Conservation (phyloP, 106 monocot genomes). For the Ottelia alismoides region DNA sequence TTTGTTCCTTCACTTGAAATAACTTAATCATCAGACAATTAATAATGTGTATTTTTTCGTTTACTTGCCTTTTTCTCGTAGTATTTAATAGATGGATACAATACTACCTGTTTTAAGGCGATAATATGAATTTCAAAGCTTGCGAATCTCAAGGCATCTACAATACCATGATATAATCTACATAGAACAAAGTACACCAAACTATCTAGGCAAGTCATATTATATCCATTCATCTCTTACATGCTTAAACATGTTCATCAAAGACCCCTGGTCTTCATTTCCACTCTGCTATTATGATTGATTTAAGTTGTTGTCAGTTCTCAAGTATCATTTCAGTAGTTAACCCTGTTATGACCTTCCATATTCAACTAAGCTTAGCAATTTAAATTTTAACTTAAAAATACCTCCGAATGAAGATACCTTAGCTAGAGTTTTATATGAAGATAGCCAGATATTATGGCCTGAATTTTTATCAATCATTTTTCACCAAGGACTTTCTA, state of each 20-base stretch:
- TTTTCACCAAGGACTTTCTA: conserved; percentile 67
- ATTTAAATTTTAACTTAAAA: too few relatives aligned
- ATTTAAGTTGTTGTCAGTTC: conserved; percentile 69
- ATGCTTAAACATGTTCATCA: conserved; percentile 79
- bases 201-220: conserved; percentile 73
- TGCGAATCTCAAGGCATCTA: conserved; percentile 89
- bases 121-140: conserved; percentile 81
- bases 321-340: conserved; percentile 58
- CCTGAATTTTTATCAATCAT: too few relatives aligned
- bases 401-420: too few relatives aligned
- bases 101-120: conserved; percentile 83
- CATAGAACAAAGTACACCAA: conserved; percentile 34
- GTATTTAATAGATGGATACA: neutral
- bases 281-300: conserved; percentile 87
- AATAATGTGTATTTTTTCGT: too few relatives aligned
- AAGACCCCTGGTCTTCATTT: conserved; percentile 53
- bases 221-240: conserved; percentile 95
- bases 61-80: too few relatives aligned
- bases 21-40: too few relatives aligned
- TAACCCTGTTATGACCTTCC: conserved; percentile 73
- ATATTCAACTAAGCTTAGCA: conserved; percentile 7
- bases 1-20: too few relatives aligned
- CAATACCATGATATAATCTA: conserved; percentile 89
- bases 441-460: too few relatives aligned
- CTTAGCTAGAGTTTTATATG: too few relatives aligned